Evolutionary conservation across 305 asterid species (phyloP).

Genomic region (Ajuga reptans): DNA sequence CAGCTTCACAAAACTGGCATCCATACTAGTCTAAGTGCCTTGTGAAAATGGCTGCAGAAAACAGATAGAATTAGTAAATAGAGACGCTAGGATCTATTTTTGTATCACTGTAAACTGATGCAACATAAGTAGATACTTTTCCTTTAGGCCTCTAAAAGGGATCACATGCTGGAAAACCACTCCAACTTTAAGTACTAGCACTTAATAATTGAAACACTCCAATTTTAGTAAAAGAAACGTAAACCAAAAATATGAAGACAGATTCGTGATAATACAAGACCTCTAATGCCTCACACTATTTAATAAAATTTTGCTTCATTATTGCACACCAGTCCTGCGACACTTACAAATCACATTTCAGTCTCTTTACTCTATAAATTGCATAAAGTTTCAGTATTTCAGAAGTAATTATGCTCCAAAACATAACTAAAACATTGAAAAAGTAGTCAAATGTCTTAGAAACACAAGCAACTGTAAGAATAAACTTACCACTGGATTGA

Average conservation of each 20-base stretch:
- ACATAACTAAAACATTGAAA: not conserved
- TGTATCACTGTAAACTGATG: not conserved
- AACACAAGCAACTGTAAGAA: not conserved
- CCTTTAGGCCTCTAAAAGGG: not conserved
- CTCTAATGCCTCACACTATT: not conserved
- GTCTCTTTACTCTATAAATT: not conserved
- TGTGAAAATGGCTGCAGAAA: not conserved
- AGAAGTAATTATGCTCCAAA: not conserved
- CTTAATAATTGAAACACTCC: not conserved
- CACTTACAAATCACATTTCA: not conserved
- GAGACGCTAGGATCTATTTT: not conserved
- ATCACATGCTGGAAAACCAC: not conserved
- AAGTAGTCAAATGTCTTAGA: not conserved
- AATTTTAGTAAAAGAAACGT: not conserved
- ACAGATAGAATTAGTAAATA: not conserved
- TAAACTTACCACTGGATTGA: constrained; percentile 82
- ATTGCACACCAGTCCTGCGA: not conserved
- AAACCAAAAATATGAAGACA: not conserved
- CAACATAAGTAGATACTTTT: too few species aligned
- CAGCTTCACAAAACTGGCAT: not conserved
- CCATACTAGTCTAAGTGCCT: not conserved
- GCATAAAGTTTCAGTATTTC: not conserved
- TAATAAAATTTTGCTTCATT: not conserved
- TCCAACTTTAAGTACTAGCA: not conserved
- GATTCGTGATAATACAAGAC: not conserved